Evolutionary conservation across 805 yeast genomes (phyloP).

Genomic region (Grigorovia transvaalensis): DNA sequence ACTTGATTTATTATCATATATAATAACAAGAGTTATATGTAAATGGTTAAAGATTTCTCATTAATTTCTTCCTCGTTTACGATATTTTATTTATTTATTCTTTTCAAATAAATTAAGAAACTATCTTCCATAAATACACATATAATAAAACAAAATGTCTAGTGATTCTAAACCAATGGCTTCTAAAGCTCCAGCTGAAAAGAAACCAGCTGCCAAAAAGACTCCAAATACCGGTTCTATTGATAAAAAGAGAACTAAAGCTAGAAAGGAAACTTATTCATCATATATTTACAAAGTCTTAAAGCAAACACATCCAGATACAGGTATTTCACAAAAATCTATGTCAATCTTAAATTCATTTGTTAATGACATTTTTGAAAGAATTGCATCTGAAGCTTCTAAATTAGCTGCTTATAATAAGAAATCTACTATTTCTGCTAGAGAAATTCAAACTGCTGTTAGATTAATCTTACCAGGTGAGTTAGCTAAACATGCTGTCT

Average conservation of each 20-base stretch:
- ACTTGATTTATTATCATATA: background rate
- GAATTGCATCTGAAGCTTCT: conserved; percentile 96
- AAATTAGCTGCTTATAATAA: conserved; percentile 98
- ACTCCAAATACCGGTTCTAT: conserved; percentile 71
- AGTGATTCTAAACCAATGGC: conserved; percentile 44
- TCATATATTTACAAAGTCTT: conserved; percentile 97
- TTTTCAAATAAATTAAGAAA: background rate
- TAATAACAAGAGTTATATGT: background rate
- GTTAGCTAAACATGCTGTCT: conserved; percentile 95
- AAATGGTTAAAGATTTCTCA: no score
- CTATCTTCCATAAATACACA: background rate
- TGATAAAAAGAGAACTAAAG: conserved; percentile 84
- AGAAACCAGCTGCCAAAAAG: conserved; percentile 72
- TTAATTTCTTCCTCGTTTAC: background rate
- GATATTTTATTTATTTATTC: background rate
- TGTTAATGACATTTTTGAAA: conserved; percentile 95
- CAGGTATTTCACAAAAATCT: conserved; percentile 98
- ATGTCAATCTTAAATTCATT: conserved; percentile 98
- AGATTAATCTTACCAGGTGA: conserved; percentile 98
- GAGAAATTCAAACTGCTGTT: conserved; percentile 98
- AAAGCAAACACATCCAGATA: conserved; percentile 98
- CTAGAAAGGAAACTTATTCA: conserved; percentile 96
- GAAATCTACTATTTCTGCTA: conserved; percentile 94
- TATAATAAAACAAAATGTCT: conserved; percentile 38
- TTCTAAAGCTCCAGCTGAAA: conserved; percentile 23